These are phyloP conservation scores for Beverwykella pulmonaria DNA, from an alignment of 495 filamentous ascomycete genomes.

Conservation along the genomic window DNA sequence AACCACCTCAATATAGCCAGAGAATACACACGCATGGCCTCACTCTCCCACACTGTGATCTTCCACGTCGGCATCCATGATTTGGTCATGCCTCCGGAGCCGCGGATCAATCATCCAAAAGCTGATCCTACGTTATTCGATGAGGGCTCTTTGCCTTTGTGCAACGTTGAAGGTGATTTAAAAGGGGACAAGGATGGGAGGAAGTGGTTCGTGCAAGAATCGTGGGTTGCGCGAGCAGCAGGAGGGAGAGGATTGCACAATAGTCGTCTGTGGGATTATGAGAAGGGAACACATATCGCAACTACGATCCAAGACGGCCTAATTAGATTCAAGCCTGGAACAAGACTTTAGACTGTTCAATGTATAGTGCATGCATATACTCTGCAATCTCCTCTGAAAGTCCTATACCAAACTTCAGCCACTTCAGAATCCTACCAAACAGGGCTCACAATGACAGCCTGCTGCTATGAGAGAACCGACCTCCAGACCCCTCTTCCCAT, in stretches of 20 bases:
- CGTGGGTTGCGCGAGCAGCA: slow-evolving; percentile 58
- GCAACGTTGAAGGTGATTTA: slow-evolving; percentile 4
- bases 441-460: too few relatives aligned
- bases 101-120: slow-evolving; percentile 19
- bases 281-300: slow-evolving; percentile 34
- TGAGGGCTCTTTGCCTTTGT: background rate
- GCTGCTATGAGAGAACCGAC: too few relatives aligned
- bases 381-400: too few relatives aligned
- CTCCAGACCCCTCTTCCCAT: too few relatives aligned
- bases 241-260: slow-evolving; percentile 62
- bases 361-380: too few relatives aligned
- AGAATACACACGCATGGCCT: slow-evolving; percentile 58
- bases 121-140: slow-evolving; percentile 16
- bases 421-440: too few relatives aligned
- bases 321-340: slow-evolving; percentile 20
- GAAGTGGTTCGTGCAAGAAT: slow-evolving; percentile 73
- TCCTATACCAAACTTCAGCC: too few relatives aligned
- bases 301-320: slow-evolving; percentile 41
- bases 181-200: slow-evolving; percentile 43
- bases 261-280: slow-evolving; percentile 65
- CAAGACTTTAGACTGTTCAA: slow-evolving; percentile 11
- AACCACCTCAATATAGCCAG: slow-evolving; percentile 61
- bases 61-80: slow-evolving; percentile 56
- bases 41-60: slow-evolving; percentile 63
- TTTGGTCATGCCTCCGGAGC: slow-evolving; percentile 43